Evolutionary conservation across 208 protist genomes (phyloP).

Genomic region (Phytomonas serpens): DNA sequence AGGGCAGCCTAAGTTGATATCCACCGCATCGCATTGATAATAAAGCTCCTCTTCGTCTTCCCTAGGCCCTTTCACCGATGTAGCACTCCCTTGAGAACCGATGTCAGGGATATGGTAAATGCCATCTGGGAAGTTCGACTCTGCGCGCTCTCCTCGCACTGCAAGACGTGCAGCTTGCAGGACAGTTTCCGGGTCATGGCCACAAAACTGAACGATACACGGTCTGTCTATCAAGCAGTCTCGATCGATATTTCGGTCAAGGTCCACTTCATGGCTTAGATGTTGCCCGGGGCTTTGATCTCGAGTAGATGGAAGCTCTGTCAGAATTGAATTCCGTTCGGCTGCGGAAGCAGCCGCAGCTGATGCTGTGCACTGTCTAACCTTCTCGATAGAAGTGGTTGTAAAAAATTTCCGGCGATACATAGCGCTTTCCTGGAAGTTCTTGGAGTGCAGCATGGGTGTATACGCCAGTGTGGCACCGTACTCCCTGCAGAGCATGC

Average conservation of each 20-base stretch:
- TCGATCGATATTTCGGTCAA: not conserved
- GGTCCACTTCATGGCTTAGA: not conserved
- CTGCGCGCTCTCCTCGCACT: constrained; percentile 27
- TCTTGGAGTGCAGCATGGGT: constrained; percentile 82
- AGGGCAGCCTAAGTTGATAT: constrained; percentile 91
- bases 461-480: constrained; percentile 80
- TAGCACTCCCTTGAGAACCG: constrained; percentile 7
- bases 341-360: not conserved
- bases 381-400: constrained; percentile 23
- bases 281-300: not conserved
- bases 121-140: not conserved
- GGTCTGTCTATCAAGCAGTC: constrained; percentile 47
- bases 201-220: constrained; percentile 90
- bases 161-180: constrained; percentile 57
- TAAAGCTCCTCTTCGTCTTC: constrained; percentile 12
- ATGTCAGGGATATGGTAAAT: constrained; percentile 1
- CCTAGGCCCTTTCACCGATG: not conserved
- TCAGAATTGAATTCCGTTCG: not conserved
- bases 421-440: constrained; percentile 34
- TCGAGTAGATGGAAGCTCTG: not conserved
- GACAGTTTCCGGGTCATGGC: constrained; percentile 57
- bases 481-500: constrained; percentile 78
- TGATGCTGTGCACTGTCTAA: constrained; percentile 4
- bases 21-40: constrained; percentile 79
- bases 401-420: constrained; percentile 61